These are phyloP conservation scores for Penicillium odoratum DNA, from an alignment of 495 filamentous ascomycete genomes.

Conservation along the genomic window DNA sequence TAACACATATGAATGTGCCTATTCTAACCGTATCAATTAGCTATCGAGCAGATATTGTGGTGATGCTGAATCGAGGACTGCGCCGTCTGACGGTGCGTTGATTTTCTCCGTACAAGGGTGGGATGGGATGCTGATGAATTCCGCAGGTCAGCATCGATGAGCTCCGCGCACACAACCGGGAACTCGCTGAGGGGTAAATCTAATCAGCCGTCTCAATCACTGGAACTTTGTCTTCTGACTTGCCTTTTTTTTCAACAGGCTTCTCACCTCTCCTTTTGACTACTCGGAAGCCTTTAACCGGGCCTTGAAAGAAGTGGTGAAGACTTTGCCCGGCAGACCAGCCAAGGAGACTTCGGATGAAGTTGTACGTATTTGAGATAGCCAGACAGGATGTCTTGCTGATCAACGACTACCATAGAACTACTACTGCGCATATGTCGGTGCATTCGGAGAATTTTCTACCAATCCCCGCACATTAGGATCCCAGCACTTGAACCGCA, in stretches of 20 bases:
- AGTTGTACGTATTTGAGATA: constrained; percentile 42
- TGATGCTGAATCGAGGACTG: constrained; percentile 88
- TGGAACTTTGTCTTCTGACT: background rate
- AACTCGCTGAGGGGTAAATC: constrained; percentile 77
- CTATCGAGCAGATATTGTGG: constrained; percentile 81
- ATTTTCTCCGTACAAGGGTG: constrained; percentile 4
- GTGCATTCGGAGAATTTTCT: constrained; percentile 90
- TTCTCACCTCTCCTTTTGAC: constrained; percentile 86
- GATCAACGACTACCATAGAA: constrained; percentile 39
- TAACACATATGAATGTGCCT: background rate
- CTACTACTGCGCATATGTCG: constrained; percentile 94
- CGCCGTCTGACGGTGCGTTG: constrained; percentile 61
- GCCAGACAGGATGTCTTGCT: background rate
- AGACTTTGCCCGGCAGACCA: constrained; percentile 67
- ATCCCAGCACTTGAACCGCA: constrained; percentile 85
- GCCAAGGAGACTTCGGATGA: constrained; percentile 60
- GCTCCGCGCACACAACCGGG: constrained; percentile 83
- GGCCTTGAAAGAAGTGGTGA: constrained; percentile 84
- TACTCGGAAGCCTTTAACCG: constrained; percentile 82
- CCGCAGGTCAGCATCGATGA: constrained; percentile 87
- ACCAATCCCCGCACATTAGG: constrained; percentile 94
- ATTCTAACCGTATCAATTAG: constrained; percentile 35
- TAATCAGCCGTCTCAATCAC: background rate
- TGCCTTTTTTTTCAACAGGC: constrained; percentile 32
- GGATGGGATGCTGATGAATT: constrained; percentile 19